Evolutionary conservation across 2,329 filamentous ascomycete species (phyloP).

Genomic region (Aspergillus sp.): DNA sequence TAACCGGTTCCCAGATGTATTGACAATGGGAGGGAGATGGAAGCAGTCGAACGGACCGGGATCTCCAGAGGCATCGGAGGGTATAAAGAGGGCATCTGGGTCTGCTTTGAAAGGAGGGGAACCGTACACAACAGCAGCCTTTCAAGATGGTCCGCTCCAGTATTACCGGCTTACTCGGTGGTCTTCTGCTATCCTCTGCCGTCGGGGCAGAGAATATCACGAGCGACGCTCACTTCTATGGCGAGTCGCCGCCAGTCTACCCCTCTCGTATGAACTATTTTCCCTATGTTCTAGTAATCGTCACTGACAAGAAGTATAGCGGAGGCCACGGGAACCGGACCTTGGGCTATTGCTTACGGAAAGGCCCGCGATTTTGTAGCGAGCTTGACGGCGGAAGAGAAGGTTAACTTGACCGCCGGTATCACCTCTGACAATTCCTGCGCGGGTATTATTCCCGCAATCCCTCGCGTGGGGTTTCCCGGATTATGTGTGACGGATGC

Average conservation of each 20-base stretch:
- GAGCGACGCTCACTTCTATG: constrained; percentile 17
- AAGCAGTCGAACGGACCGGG: background rate
- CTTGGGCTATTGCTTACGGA: constrained; percentile 30
- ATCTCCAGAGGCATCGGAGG: background rate
- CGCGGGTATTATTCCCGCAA: constrained; percentile 25
- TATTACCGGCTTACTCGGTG: background rate
- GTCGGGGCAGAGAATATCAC: constrained; percentile 15
- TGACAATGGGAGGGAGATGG: no score
- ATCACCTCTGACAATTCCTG: constrained; percentile 20
- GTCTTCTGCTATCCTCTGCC: constrained; percentile 6
- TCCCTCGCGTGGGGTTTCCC: constrained; percentile 25
- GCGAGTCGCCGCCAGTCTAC: constrained; percentile 18
- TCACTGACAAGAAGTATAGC: constrained; percentile 8
- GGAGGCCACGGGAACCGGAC: constrained; percentile 21
- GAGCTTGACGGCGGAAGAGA: constrained; percentile 37
- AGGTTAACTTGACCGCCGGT: constrained; percentile 30
- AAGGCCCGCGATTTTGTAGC: constrained; percentile 35
- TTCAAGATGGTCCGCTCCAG: background rate
- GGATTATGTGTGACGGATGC: constrained; percentile 40
- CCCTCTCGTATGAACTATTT: constrained; percentile 14
- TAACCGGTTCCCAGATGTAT: no score
- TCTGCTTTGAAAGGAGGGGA: background rate
- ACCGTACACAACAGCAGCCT: background rate
- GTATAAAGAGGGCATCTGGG: background rate
- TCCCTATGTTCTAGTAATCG: background rate